Base-by-base conservation (phyloP, 371 early-diverging fungal genomes). In the Mortierella sp. region DNA sequence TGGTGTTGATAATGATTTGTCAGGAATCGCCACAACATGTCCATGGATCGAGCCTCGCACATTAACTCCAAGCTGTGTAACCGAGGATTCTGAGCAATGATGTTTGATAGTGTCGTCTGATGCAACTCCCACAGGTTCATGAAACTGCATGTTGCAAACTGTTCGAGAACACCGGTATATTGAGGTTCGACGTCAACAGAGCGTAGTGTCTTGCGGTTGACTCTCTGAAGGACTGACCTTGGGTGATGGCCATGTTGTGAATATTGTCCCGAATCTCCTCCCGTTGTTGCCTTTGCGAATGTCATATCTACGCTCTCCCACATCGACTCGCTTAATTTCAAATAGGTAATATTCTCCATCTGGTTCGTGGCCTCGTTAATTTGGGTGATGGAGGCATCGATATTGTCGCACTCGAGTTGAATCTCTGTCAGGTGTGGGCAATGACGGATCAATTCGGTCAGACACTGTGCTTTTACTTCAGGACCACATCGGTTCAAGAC, bases 371-470 rank as follows among this genome's bases (percentile, higher is more conserved):
- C 70, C 16, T 62, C 65, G 0, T n/a, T 26, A 16, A 75, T 52
- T 18, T 12, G 11, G 4, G 26, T 22, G 5, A 70, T 26, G 1
- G 70, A 51, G 0, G 54, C n/a, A 24, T 75, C 75, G 39, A 70
- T 61, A 18, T 52, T 35, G 37, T 75, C 75, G 51, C 70, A 70
- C 14, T 75, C 75, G 16, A 75, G 52, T 24, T 70, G 70, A 20
- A 75, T 57, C 51, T 75, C 75, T 5, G 66, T 55, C 45, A 75
- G 55, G 51, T 45, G 28, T 10, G 75, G 75, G 12, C 61, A 54
- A 24, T 59, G 65, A 3, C 55, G 62, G 39, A 70, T 45, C 22
- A 75, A n/a, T 22, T 52, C 37, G 1, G 22, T 24, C 24, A 69
- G 3, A 1, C 63, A 11, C 0, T 49, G 43, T 4, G 70, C 40